These are phyloP conservation scores for Globisporangium viniferum DNA, from an alignment of 352 stramenopile genomes.

Conservation along the genomic window DNA sequence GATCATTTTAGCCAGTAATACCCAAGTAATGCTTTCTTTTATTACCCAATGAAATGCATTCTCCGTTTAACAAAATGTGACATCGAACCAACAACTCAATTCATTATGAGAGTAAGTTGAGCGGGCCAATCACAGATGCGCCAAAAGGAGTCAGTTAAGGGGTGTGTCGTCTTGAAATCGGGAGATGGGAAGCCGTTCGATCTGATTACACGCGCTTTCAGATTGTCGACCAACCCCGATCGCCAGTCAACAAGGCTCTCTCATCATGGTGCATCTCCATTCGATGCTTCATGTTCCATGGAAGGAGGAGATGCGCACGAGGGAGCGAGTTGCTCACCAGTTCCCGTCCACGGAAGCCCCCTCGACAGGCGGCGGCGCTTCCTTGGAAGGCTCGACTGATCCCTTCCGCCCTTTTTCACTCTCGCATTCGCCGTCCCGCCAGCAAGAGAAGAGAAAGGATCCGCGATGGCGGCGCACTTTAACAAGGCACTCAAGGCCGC, in stretches of 20 bases:
- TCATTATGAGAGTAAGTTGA: too few relatives aligned
- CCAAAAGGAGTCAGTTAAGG: too few relatives aligned
- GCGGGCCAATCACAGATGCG: too few relatives aligned
- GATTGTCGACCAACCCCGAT: background rate
- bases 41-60: background rate
- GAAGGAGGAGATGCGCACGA: background rate
- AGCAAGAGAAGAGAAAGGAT: background rate
- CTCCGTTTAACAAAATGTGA: background rate
- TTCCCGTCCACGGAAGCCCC: background rate
- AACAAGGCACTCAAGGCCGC: slow-evolving; percentile 18
- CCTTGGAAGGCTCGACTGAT: too few relatives aligned
- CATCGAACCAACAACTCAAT: too few relatives aligned
- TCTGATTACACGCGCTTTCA: slow-evolving; percentile 5
- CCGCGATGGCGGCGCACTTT: slow-evolving; percentile 11
- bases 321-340: background rate
- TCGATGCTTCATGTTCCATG: background rate
- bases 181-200: background rate
- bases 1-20: background rate
- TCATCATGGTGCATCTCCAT: background rate
- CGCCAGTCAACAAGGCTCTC: background rate
- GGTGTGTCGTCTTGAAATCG: background rate
- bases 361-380: too few relatives aligned
- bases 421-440: background rate
- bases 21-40: background rate
- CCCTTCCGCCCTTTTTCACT: background rate